Evolutionary conservation across 2,329 filamentous ascomycete species (phyloP), one percentile per base, ranked within the genome.

Genomic region (Colletotrichum camelliae): DNA sequence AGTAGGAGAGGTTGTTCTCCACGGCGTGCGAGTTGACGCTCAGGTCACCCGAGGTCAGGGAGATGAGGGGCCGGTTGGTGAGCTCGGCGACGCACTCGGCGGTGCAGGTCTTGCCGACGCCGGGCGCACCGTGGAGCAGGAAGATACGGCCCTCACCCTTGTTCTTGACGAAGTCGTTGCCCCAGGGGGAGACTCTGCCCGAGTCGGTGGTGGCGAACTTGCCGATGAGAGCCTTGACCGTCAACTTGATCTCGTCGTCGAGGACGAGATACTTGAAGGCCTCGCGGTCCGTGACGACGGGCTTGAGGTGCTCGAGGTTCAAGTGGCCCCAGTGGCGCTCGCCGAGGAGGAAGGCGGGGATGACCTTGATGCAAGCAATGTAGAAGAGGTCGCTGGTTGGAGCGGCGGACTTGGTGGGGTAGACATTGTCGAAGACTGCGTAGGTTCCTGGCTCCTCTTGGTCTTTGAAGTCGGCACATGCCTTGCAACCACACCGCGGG

Each of bases 101-200:
- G 3, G 89, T 91, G 80, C 89, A 88, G 0, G 89, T 91, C 82
- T 91, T 91, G 72, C 89, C 90, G 1, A 90, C 88, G n/a, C 89
- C 90, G 2, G 89, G 89, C 10, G 86, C 85, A 18, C 89, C 88
- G 76, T 90, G 88, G 1, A 90, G 85, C 16, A 90, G 82, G 80
- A 89, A 88, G 78, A 89, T 88, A 58, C 86, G 84, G 7, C 87
- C 87, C 69, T 88, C 86, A 39, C 88, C 88, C 80, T 89, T 89
- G 35, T 75, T 69, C 16, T 58, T 57, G 65, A 78, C 64, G 13
- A 78, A 77, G 57, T 78, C 77, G 80, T 88, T 88, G 78, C 86
- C 75, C 88, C 87, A 89, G 1, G 87, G 86, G 0, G 83, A 81
- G 7, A 89, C 80, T 18, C 81, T 82, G 52, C 86, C 85, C 29